These are phyloP conservation scores for Leptoxyphium fumago DNA, from an alignment of 2,329 filamentous ascomycete species.

Conservation along the genomic window DNA sequence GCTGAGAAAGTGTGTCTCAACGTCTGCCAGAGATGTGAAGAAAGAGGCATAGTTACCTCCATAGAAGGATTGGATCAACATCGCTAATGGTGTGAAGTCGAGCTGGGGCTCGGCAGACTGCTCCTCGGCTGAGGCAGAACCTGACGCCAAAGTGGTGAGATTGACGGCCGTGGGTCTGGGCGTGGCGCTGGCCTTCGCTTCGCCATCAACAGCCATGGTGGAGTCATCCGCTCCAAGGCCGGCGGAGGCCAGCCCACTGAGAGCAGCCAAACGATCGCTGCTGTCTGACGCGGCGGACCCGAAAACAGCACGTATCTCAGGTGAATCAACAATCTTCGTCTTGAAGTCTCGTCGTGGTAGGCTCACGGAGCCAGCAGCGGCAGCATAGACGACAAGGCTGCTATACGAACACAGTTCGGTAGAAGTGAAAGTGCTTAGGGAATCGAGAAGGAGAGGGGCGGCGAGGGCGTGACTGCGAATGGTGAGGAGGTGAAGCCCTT, in stretches of 20 bases:
- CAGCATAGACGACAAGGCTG: constrained; percentile 84
- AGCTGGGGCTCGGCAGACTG: constrained; percentile 68
- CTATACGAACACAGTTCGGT: constrained; percentile 98
- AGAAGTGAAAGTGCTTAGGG: constrained; percentile 92
- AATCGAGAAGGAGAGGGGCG: constrained; percentile 88
- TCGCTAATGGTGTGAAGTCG: constrained; percentile 78
- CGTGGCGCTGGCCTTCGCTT: constrained; percentile 29
- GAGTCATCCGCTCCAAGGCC: constrained; percentile 63
- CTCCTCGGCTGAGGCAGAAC: constrained; percentile 37
- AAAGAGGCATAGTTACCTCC: constrained; percentile 87
- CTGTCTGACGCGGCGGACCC: constrained; percentile 45
- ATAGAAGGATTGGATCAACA: constrained; percentile 83
- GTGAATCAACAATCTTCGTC: constrained; percentile 93
- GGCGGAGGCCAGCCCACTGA: constrained; percentile 66
- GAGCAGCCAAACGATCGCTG: constrained; percentile 71
- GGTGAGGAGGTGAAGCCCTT: constrained; percentile 83
- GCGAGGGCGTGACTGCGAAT: constrained; percentile 80
- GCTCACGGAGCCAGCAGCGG: constrained; percentile 84
- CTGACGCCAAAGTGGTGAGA: constrained; percentile 61
- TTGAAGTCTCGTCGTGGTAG: constrained; percentile 98
- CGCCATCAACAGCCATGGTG: constrained; percentile 34
- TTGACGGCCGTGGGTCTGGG: constrained; percentile 62
- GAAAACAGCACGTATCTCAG: constrained; percentile 94
- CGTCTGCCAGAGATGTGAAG: constrained; percentile 75
- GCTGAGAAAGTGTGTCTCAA: constrained; percentile 86